Evolutionary conservation across 805 yeast species (phyloP).

Genomic region (Candida dajiaensis): DNA sequence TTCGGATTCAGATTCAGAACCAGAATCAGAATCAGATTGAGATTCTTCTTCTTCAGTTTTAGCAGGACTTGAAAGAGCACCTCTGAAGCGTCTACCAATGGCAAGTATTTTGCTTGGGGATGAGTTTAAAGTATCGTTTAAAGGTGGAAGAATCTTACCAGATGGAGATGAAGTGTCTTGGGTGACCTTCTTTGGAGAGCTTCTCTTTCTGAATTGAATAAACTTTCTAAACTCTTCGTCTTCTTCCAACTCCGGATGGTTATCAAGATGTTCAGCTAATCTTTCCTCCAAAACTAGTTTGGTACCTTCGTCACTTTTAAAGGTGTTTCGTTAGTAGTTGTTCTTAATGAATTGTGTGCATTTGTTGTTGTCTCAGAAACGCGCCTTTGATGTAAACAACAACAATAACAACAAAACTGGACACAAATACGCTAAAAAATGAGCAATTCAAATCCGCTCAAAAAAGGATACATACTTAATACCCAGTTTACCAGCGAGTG

Average conservation of each 20-base stretch:
- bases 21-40: too few relatives aligned
- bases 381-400: neutral
- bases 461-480: slow-evolving; percentile 25
- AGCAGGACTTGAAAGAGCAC: slow-evolving; percentile 16
- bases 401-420: neutral
- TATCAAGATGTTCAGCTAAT: slow-evolving; percentile 22
- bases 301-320: slow-evolving; percentile 24
- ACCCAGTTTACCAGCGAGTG: slow-evolving; percentile 30
- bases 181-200: slow-evolving; percentile 22
- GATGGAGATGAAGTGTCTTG: slow-evolving; percentile 9
- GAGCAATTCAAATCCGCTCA: neutral
- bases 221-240: slow-evolving; percentile 19
- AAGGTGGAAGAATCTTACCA: slow-evolving; percentile 8
- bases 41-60: slow-evolving; percentile 4
- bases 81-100: slow-evolving; percentile 16
- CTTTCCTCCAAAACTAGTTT: slow-evolving; percentile 26
- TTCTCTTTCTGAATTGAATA: slow-evolving; percentile 22
- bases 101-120: slow-evolving; percentile 19
- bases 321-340: slow-evolving; percentile 3
- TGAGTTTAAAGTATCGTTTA: slow-evolving; percentile 8
- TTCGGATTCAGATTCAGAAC: slow-evolving; percentile 11
- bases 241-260: slow-evolving; percentile 26
- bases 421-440: neutral
- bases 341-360: neutral
- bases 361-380: neutral